Evolutionary conservation across 2,329 filamentous ascomycete genomes (phyloP).

Genomic region (Alternaria brassicicola): DNA sequence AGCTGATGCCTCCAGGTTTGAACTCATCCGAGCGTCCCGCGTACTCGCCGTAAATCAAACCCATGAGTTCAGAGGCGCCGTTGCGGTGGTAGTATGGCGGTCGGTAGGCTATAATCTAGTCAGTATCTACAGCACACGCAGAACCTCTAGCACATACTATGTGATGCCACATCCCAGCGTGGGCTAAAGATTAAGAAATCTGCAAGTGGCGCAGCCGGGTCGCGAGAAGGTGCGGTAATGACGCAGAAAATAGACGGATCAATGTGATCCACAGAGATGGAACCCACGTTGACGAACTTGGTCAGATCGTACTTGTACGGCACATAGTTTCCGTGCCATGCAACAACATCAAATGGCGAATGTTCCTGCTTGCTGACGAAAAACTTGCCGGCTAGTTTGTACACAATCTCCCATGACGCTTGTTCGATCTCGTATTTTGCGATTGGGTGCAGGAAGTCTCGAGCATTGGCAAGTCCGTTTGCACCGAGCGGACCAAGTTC

Average conservation of each 20-base stretch:
- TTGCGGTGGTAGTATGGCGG: slow-evolving; percentile 69
- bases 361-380: slow-evolving; percentile 71
- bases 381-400: slow-evolving; percentile 67
- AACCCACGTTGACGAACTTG: slow-evolving; percentile 76
- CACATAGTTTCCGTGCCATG: slow-evolving; percentile 77
- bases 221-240: slow-evolving; percentile 63
- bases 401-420: slow-evolving; percentile 53
- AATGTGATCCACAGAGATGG: slow-evolving; percentile 76
- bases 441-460: slow-evolving; percentile 75
- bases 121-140: not conserved
- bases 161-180: slow-evolving; percentile 65
- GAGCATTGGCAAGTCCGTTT: slow-evolving; percentile 49
- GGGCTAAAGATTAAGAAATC: slow-evolving; percentile 71
- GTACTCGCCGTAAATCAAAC: slow-evolving; percentile 65
- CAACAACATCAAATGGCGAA: slow-evolving; percentile 78
- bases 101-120: slow-evolving; percentile 27
- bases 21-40: slow-evolving; percentile 59
- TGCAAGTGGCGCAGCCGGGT: slow-evolving; percentile 66
- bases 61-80: slow-evolving; percentile 71
- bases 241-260: slow-evolving; percentile 80
- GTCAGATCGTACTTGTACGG: slow-evolving; percentile 83
- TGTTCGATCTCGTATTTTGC: slow-evolving; percentile 65
- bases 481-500: slow-evolving; percentile 49
- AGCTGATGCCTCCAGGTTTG: slow-evolving; percentile 64
- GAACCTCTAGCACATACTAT: slow-evolving; percentile 45